A percentile compares a stretch with the other conserved stretches of the same genome.
These are phyloP conservation scores for Xylaria bambusicola DNA, from an alignment of 495 filamentous ascomycete species.

Conservation along the genomic window DNA sequence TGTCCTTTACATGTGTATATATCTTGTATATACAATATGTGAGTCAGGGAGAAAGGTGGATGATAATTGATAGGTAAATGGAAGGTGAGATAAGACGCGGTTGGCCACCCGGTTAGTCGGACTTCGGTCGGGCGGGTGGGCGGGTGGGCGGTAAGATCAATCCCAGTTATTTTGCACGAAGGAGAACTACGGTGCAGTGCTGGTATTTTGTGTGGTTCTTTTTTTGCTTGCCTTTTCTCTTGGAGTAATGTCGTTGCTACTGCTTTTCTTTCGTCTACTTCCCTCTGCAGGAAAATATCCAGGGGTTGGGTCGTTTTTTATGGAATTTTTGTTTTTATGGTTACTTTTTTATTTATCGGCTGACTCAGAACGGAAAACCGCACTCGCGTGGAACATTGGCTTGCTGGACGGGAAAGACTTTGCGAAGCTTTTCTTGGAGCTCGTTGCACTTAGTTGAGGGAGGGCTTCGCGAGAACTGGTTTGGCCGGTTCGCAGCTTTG, in stretches of 20 bases:
- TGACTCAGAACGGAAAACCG: constrained; percentile 5
- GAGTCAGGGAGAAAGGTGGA: too few species aligned
- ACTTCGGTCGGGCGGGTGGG: constrained; percentile 14
- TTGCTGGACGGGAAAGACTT: constrained; percentile 8
- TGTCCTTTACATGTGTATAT: background rate
- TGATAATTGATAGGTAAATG: background rate
- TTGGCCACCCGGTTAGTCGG: constrained; percentile 14
- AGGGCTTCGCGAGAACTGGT: background rate
- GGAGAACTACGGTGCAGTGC: background rate
- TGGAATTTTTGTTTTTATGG: background rate
- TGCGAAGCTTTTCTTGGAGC: constrained; percentile 1
- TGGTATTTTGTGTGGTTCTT: background rate
- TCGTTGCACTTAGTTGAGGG: background rate
- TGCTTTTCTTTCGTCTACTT: background rate
- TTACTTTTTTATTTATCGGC: constrained; percentile 2
- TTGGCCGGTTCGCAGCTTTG: constrained; percentile 10
- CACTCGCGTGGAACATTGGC: background rate
- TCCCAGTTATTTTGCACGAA: constrained; percentile 5
- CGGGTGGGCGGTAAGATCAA: constrained; percentile 7
- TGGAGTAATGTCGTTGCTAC: background rate
- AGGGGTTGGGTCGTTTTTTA: background rate
- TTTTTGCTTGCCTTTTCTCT: background rate
- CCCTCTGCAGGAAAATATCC: background rate
- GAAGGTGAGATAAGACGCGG: constrained; percentile 11
- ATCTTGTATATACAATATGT: background rate